Evolutionary conservation across 306 rosid genomes (phyloP).

Genomic region (Castanea mollissima): DNA sequence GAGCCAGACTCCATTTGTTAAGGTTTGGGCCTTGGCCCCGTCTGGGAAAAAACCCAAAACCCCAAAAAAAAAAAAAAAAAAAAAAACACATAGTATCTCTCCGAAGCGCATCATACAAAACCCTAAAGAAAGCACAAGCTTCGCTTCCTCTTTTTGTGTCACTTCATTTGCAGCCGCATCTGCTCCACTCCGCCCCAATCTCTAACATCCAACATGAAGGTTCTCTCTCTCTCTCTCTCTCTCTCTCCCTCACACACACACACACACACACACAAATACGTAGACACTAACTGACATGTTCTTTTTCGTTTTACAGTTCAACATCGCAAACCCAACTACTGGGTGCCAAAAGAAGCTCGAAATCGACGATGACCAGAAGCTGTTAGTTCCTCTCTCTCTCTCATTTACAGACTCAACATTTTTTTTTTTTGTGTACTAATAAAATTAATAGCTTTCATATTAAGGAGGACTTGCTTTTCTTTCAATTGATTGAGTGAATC

Average conservation of each 20-base stretch:
- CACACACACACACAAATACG: neutral
- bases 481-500: neutral
- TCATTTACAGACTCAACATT: neutral
- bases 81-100: neutral
- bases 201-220: neutral
- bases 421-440: no score
- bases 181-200: neutral
- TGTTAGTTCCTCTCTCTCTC: slow-evolving; percentile 29
- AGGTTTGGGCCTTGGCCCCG: neutral
- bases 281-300: neutral
- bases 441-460: neutral
- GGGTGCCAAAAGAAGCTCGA: slow-evolving; percentile 71
- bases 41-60: neutral
- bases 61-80: neutral
- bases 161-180: neutral
- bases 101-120: neutral
- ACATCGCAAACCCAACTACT: slow-evolving; percentile 62
- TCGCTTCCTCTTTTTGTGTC: no score
- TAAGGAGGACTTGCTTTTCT: neutral
- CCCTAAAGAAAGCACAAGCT: neutral
- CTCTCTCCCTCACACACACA: neutral
- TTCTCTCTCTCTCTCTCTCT: neutral
- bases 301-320: slow-evolving; percentile 34
- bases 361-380: slow-evolving; percentile 65
- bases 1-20: neutral